Percentiles rank a stretch among this genome's conserved stretches.
phyloP scores from a whole-genome alignment of 2,329 filamentous ascomycete species.

The Tricladium varicosporioides region DNA sequence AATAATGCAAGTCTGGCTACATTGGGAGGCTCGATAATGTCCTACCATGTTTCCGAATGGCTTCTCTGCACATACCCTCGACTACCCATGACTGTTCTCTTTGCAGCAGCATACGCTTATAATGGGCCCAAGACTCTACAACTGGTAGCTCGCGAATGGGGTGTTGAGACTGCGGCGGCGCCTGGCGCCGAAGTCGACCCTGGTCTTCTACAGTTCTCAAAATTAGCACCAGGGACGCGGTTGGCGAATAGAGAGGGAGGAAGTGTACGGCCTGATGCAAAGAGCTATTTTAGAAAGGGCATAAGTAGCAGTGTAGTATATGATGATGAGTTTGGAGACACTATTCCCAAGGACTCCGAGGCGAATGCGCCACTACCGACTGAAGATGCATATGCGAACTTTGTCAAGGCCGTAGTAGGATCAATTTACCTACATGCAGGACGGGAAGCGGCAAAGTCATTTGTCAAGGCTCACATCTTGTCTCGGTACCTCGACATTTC shows the following conservation, averaged over 20 bases:
- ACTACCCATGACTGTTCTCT: slow-evolving; percentile 83
- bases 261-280: slow-evolving; percentile 50
- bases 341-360: slow-evolving; percentile 32
- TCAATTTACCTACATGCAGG: slow-evolving; percentile 85
- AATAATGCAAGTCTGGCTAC: slow-evolving; percentile 86
- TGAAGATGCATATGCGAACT: slow-evolving; percentile 62
- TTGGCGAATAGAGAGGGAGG: slow-evolving; percentile 48
- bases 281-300: slow-evolving; percentile 59
- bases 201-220: slow-evolving; percentile 78
- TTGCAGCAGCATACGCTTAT: slow-evolving; percentile 82
- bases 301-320: slow-evolving; percentile 76
- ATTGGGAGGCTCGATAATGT: slow-evolving; percentile 78
- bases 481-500: slow-evolving; percentile 74
- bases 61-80: slow-evolving; percentile 88
- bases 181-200: slow-evolving; percentile 91
- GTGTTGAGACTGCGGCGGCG: slow-evolving; percentile 80
- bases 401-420: slow-evolving; percentile 81
- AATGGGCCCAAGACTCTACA: slow-evolving; percentile 72
- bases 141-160: slow-evolving; percentile 80
- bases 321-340: slow-evolving; percentile 82
- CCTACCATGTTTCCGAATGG: slow-evolving; percentile 86
- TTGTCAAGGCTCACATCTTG: slow-evolving; percentile 82
- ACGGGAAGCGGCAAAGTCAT: slow-evolving; percentile 72
- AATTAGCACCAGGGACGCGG: slow-evolving; percentile 43
- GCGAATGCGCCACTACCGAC: slow-evolving; percentile 28